These are phyloP conservation scores for Neoscytalidium dimidiatum DNA, from an alignment of 2,329 filamentous ascomycete genomes.

Conservation along the genomic window DNA sequence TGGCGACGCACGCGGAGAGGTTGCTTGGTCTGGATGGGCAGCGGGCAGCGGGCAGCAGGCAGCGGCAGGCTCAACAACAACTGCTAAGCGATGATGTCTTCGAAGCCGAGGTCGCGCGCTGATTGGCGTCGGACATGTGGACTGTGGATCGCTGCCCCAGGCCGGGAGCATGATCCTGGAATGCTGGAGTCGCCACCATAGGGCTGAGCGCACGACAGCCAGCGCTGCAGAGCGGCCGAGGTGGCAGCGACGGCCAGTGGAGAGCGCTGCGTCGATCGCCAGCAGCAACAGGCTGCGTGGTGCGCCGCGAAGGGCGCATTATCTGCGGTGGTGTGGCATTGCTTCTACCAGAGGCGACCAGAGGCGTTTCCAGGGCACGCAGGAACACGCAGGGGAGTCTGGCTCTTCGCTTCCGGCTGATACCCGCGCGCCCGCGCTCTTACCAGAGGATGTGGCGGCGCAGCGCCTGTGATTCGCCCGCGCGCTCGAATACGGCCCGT, in stretches of 20 bases:
- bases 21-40: background rate
- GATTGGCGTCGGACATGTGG: constrained; percentile 15
- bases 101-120: constrained; percentile 4
- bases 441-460: background rate
- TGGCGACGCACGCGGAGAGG: background rate
- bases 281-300: background rate
- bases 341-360: background rate
- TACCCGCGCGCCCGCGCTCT: background rate
- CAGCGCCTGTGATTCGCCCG: background rate
- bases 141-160: constrained; percentile 13
- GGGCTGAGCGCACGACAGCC: background rate
- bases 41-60: background rate
- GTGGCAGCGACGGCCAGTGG: background rate
- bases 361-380: background rate
- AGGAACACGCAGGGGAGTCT: background rate
- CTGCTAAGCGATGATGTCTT: constrained; percentile 7
- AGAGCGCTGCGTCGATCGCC: background rate
- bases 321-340: background rate
- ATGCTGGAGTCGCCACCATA: constrained; percentile 15
- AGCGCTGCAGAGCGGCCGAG: background rate
- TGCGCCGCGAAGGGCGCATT: background rate
- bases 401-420: constrained; percentile 10
- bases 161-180: background rate
- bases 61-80: constrained; percentile 8
- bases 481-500: constrained; percentile 2